A percentile compares a stretch with the other conserved stretches of the same genome.
These are phyloP conservation scores for Aureobasidium zeae DNA, from an alignment of 2,329 filamentous ascomycete species.

Conservation along the genomic window DNA sequence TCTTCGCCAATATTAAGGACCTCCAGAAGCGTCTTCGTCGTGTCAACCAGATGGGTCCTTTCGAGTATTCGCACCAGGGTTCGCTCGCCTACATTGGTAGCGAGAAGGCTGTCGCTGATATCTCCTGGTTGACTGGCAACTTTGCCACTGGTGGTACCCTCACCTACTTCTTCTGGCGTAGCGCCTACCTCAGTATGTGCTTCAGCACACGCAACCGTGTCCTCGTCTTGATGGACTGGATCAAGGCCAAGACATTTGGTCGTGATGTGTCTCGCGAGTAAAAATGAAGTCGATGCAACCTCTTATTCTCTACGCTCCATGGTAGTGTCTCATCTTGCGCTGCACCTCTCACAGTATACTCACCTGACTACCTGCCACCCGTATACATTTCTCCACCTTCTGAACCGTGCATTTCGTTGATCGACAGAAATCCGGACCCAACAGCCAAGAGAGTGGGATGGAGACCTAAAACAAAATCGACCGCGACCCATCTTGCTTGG, in stretches of 20 bases:
- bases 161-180: conserved; percentile 98
- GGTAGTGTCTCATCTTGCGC: not conserved
- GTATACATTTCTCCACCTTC: no score
- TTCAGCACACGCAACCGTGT: conserved; percentile 97
- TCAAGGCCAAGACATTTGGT: conserved; percentile 94
- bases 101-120: conserved; percentile 94
- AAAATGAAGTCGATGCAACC: not conserved
- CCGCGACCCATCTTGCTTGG: not conserved
- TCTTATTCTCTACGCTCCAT: not conserved
- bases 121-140: conserved; percentile 95
- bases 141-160: conserved; percentile 78
- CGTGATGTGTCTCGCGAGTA: conserved; percentile 84
- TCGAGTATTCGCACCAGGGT: conserved; percentile 97
- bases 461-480: not conserved
- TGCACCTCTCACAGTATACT: conserved; percentile 8
- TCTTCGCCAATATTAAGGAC: conserved; percentile 69
- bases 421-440: not conserved
- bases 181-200: conserved; percentile 98
- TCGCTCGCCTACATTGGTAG: conserved; percentile 95
- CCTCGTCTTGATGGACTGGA: conserved; percentile 86
- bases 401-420: not conserved
- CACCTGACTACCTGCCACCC: conserved; percentile 10
- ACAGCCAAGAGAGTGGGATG: not conserved
- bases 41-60: conserved; percentile 91
- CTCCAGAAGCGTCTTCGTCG: conserved; percentile 79